Evolutionary conservation across 768 basidiomycete genomes (phyloP).

Genomic region (Lactarius pseudohatsudake): DNA sequence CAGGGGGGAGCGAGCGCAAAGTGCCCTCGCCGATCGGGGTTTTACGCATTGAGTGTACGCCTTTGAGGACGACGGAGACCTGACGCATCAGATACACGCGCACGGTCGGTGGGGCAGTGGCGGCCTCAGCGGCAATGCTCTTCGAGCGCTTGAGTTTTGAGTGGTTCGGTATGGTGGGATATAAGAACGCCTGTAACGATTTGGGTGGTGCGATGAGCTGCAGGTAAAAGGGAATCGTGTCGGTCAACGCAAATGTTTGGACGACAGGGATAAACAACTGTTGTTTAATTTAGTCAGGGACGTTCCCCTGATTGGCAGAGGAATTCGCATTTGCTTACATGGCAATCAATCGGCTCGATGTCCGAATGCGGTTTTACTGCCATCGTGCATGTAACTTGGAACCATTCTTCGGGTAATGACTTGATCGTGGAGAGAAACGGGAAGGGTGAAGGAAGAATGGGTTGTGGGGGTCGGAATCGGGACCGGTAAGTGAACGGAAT

Average conservation of each 20-base stretch:
- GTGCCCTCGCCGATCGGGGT: constrained; percentile 49
- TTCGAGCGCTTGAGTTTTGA: constrained; percentile 25
- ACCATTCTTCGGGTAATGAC: constrained; percentile 65
- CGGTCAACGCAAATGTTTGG: constrained; percentile 52
- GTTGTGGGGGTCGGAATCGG: constrained; percentile 53
- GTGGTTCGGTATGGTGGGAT: constrained; percentile 26
- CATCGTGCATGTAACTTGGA: constrained; percentile 48
- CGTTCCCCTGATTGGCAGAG: neutral
- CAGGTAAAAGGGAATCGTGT: constrained; percentile 64
- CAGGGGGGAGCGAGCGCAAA: constrained; percentile 46
- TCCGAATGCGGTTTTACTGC: constrained; percentile 38
- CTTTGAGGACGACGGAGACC: constrained; percentile 39
- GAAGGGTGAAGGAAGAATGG: constrained; percentile 45
- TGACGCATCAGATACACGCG: constrained; percentile 58
- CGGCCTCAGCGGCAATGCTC: constrained; percentile 19
- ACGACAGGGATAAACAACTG: constrained; percentile 62
- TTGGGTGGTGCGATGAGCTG: constrained; percentile 52
- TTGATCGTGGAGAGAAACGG: constrained; percentile 61
- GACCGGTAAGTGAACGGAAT: constrained; percentile 55
- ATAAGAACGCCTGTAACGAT: constrained; percentile 49
- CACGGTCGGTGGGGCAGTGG: constrained; percentile 33
- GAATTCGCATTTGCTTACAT: constrained; percentile 42
- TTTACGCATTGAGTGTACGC: constrained; percentile 42
- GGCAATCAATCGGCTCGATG: constrained; percentile 45
- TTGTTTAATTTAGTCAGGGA: neutral